A percentile compares a stretch with the other conserved stretches of the same genome.
Evolutionary conservation across 441 rosid species (phyloP).

Genomic region (Populus hybrid): DNA sequence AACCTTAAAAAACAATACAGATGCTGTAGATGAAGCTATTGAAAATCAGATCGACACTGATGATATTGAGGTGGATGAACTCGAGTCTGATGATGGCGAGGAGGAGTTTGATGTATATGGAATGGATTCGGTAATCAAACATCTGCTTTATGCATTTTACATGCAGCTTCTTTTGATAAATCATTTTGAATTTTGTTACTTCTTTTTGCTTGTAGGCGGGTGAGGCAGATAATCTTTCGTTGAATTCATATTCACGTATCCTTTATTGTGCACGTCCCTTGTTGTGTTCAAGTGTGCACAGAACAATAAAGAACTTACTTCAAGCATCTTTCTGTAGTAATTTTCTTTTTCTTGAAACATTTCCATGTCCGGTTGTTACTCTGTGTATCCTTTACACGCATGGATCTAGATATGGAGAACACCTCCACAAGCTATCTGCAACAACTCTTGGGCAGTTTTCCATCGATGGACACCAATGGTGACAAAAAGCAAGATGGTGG

Average conservation of each 20-base stretch:
- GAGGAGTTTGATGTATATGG: conserved; percentile 73
- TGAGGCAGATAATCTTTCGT: conserved; percentile 54
- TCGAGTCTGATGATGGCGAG: conserved; percentile 61
- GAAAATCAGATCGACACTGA: conserved; percentile 25
- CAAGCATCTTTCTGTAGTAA: neutral
- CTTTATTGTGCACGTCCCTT: conserved; percentile 27
- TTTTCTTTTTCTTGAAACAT: neutral
- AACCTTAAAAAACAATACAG: conserved; percentile 15
- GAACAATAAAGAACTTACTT: neutral
- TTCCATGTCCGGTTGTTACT: neutral
- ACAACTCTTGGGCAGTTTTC: conserved; percentile 89
- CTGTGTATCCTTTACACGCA: conserved; percentile 22
- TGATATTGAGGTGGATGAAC: conserved; percentile 43
- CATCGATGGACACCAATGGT: conserved; percentile 43
- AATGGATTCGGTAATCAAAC: conserved; percentile 48
- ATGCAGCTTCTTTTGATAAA: neutral
- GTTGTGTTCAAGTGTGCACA: neutral
- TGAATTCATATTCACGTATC: conserved; percentile 72
- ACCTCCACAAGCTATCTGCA: conserved; percentile 81
- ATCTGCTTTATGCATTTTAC: conserved; percentile 1
- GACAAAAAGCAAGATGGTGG: conserved; percentile 39
- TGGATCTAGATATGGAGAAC: conserved; percentile 58
- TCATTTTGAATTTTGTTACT: neutral
- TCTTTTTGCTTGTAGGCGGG: conserved; percentile 44
- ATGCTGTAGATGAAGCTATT: conserved; percentile 32